A percentile compares a stretch with the other conserved stretches of the same genome.
phyloP scores from a whole-genome alignment of 2,329 filamentous ascomycete species.

The Cadophora sp. region DNA sequence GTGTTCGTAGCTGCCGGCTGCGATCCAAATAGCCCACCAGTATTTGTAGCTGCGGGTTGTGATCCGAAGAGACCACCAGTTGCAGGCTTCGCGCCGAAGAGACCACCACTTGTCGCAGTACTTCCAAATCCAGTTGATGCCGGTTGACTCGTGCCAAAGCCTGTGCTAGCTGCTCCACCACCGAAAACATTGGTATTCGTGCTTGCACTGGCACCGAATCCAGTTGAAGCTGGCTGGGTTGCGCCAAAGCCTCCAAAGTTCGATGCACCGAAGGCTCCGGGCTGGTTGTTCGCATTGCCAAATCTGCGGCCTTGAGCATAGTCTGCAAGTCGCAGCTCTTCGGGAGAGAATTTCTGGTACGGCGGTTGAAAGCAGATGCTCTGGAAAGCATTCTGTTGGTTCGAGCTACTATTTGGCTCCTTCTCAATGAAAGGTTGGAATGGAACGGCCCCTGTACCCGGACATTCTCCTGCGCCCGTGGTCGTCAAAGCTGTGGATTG shows the following conservation, averaged over 20 bases:
- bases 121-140: conserved; percentile 55
- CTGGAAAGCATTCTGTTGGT: conserved; percentile 71
- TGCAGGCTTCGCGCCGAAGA: conserved; percentile 50
- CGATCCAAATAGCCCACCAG: conserved; percentile 50
- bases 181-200: conserved; percentile 16
- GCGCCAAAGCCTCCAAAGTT: conserved; percentile 49
- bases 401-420: conserved; percentile 63
- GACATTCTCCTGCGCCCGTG: conserved; percentile 59
- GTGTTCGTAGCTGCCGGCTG: conserved; percentile 38
- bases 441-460: conserved; percentile 72
- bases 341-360: conserved; percentile 91
- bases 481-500: conserved; percentile 53
- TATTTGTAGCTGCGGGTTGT: conserved; percentile 38
- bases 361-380: conserved; percentile 80
- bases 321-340: conserved; percentile 81
- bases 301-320: conserved; percentile 86
- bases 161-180: conserved; percentile 28
- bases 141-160: conserved; percentile 50
- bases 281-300: conserved; percentile 81
- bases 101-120: conserved; percentile 42
- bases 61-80: conserved; percentile 51
- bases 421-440: conserved; percentile 78
- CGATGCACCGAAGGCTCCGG: conserved; percentile 73
- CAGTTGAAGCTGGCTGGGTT: conserved; percentile 49
- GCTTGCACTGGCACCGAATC: conserved; percentile 53